Evolutionary conservation across 192 early-diverging fungal species (phyloP), one percentile per base, ranked within the genome.

Genomic region (Phycomyces blakesleeanus): DNA sequence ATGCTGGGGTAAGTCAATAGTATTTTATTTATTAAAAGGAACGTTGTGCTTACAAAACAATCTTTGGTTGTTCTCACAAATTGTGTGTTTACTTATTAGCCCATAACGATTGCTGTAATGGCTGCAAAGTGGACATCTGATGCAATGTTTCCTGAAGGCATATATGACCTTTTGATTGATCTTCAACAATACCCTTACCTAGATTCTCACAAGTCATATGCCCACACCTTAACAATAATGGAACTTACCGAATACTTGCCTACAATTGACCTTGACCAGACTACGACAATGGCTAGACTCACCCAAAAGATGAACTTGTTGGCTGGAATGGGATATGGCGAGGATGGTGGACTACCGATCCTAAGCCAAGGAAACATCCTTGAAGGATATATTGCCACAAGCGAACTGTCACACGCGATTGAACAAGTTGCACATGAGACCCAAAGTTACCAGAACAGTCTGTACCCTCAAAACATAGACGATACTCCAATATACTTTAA

Each of bases 371-470:
- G 77, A 49, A 79, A 75, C 7, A 68, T 86, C 0, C 67, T 94
- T 21, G 80, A 89, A 25, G 94, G 94, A 7, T 96, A 88, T 66
- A 89, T 91, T 52, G 92, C 92, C 1, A 87, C 86, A 21, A 83
- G 81, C 10, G 94, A 96, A 68, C 66, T 96, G 20, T 78, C 85
- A 34, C 87, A 91, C 72, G 91, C 89, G 1, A 64, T 89, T 29
- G 72, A 82, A 41, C 81, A 62, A 10, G 26, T 75, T 11, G 66
- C 11, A 5, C 16, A 49, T 20, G 20, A 11, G 10, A 1, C 29
- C 29, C 5, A 47, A 47, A 47, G 18, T 11, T 3, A 47, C 44
- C 12, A 47, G 11, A 2, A 14, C 2, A 47, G 3, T 3, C 44
- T 47, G 3, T 11, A 14, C 11, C 2, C 44, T 18, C 44, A 3